phyloP scores from a whole-genome alignment of 2,329 filamentous ascomycete species.

The Monilinia fructicola region DNA sequence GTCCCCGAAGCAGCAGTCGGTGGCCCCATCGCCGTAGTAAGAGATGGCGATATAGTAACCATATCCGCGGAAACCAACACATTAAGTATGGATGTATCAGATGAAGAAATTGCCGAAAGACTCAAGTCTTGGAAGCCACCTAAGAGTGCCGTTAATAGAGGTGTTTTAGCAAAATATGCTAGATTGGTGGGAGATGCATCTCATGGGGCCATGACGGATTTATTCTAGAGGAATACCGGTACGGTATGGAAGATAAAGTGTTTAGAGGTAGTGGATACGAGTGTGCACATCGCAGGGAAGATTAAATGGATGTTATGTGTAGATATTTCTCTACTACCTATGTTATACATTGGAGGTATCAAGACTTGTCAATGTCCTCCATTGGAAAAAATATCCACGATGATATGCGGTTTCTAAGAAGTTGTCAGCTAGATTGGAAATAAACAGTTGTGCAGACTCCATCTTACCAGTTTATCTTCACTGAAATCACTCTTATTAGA shows the following conservation, averaged over 20 bases:
- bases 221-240: conserved; percentile 48
- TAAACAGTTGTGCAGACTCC: neutral
- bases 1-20: conserved; percentile 87
- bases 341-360: no score
- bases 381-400: no score
- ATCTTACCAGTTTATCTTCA: neutral
- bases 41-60: conserved; percentile 77
- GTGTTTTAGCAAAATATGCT: conserved; percentile 87
- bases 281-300: no score
- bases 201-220: conserved; percentile 85
- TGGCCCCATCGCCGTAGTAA: conserved; percentile 81
- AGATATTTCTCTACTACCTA: no score
- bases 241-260: neutral
- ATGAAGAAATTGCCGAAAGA: conserved; percentile 66
- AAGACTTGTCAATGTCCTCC: no score
- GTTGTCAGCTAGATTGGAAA: no score
- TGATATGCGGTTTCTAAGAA: no score
- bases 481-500: no score
- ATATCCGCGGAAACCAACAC: conserved; percentile 80
- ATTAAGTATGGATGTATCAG: conserved; percentile 65
- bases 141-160: conserved; percentile 70
- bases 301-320: no score
- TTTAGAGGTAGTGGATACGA: neutral
- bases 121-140: conserved; percentile 69
- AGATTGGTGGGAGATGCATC: conserved; percentile 85